Conservation (phyloP, 1,284 basidiomycete genomes). For the Cryptococcus sp. region DNA sequence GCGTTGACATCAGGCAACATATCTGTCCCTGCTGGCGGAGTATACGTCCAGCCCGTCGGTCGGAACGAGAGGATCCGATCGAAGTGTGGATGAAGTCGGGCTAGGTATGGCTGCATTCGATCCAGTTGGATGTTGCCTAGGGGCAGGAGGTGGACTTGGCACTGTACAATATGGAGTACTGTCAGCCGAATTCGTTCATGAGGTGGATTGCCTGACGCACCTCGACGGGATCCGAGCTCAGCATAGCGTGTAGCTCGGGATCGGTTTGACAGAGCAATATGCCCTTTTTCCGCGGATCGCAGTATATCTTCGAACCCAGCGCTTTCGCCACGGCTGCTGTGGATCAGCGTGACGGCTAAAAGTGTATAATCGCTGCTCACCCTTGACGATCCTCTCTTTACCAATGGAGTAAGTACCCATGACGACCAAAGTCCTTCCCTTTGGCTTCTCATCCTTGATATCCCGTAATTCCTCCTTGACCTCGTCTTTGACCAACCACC, state of each 20-base stretch:
- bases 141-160: slow-evolving; percentile 83
- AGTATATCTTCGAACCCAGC: slow-evolving; percentile 83
- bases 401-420: slow-evolving; percentile 97
- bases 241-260: slow-evolving; percentile 72
- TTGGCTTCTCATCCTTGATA: slow-evolving; percentile 33
- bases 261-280: slow-evolving; percentile 81
- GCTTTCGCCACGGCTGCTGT: slow-evolving; percentile 75
- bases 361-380: slow-evolving; percentile 51
- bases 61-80: slow-evolving; percentile 77
- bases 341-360: slow-evolving; percentile 2
- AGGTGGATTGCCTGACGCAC: slow-evolving; percentile 19
- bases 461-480: slow-evolving; percentile 35
- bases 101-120: slow-evolving; percentile 73
- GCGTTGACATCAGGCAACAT: slow-evolving; percentile 64
- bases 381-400: slow-evolving; percentile 95
- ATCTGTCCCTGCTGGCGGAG: slow-evolving; percentile 68
- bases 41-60: slow-evolving; percentile 93
- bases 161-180: slow-evolving; percentile 44
- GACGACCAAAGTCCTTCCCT: slow-evolving; percentile 65
- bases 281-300: slow-evolving; percentile 76
- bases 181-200: background rate
- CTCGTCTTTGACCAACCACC: slow-evolving; percentile 51
- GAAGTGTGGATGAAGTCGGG: slow-evolving; percentile 72
- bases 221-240: slow-evolving; percentile 73
- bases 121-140: slow-evolving; percentile 77